These are phyloP conservation scores for Ceriops decandra DNA, from an alignment of 345 rosid genomes.

Conservation along the genomic window DNA sequence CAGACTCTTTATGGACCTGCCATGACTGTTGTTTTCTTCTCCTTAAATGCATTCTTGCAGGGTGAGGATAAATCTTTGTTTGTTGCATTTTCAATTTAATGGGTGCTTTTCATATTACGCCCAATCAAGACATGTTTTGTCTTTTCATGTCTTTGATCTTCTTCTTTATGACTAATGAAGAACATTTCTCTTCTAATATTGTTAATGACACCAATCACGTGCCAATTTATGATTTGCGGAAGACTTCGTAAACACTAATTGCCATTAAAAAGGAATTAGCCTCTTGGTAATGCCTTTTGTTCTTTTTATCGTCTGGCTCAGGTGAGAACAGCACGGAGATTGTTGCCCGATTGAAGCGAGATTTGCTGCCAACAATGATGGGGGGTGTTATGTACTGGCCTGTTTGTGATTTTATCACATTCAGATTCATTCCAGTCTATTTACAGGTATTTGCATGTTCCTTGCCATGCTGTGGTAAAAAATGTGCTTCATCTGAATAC, in stretches of 20 bases:
- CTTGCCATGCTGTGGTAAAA: neutral
- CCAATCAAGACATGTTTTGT: too few relatives aligned
- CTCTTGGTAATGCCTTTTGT: conserved; percentile 5
- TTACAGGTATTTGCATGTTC: conserved; percentile 55
- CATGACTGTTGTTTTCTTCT: conserved; percentile 75
- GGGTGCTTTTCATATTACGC: neutral
- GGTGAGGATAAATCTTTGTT: conserved; percentile 33
- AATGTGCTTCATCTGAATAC: neutral
- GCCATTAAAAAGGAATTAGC: neutral
- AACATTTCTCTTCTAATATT: too few relatives aligned
- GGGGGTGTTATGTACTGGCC: conserved; percentile 90
- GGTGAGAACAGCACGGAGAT: conserved; percentile 65
- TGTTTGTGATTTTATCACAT: conserved; percentile 79
- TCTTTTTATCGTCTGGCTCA: conserved; percentile 23
- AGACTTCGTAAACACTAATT: neutral
- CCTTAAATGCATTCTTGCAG: conserved; percentile 60
- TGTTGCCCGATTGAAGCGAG: conserved; percentile 68
- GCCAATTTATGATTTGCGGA: neutral
- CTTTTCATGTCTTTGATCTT: too few relatives aligned
- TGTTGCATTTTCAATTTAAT: neutral
- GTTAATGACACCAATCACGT: too few relatives aligned
- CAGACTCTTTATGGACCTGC: conserved; percentile 67
- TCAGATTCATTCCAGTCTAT: conserved; percentile 72
- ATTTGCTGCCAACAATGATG: conserved; percentile 62
- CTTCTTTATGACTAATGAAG: too few relatives aligned